Conservation (phyloP, 2,329 filamentous ascomycete genomes). For the Claviceps paspali region DNA sequence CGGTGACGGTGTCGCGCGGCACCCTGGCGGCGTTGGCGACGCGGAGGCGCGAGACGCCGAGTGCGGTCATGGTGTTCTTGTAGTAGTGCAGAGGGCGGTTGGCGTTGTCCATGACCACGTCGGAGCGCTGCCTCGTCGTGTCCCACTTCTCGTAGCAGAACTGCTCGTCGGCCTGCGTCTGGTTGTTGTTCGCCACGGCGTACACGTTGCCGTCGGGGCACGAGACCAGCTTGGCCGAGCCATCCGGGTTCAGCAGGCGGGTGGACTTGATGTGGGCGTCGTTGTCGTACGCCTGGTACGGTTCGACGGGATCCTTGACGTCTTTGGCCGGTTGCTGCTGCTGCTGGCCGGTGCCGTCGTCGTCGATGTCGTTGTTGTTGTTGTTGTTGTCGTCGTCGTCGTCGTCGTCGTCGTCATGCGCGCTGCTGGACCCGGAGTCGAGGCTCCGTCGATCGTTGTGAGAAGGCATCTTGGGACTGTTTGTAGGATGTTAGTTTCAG, state of each 20-base stretch:
- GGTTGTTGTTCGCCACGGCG: conserved; percentile 10
- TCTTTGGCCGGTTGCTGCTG: too few relatives aligned
- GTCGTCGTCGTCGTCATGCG: too few relatives aligned
- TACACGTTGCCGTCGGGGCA: conserved; percentile 22
- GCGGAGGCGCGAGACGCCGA: conserved; percentile 18
- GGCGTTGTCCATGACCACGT: conserved; percentile 11
- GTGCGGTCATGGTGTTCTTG: conserved; percentile 15
- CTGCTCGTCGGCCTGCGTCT: too few relatives aligned
- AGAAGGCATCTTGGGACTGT: too few relatives aligned
- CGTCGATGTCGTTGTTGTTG: too few relatives aligned
- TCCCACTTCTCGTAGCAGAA: conserved; percentile 13
- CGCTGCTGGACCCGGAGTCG: too few relatives aligned
- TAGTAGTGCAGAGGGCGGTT: conserved; percentile 19
- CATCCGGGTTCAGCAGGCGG: conserved; percentile 9
- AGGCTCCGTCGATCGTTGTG: too few relatives aligned
- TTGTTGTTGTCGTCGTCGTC: too few relatives aligned
- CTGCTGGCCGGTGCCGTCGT: too few relatives aligned
- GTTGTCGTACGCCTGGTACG: conserved; percentile 11
- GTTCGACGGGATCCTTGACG: too few relatives aligned
- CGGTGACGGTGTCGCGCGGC: conserved; percentile 8
- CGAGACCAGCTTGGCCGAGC: conserved; percentile 12
- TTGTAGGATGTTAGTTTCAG: too few relatives aligned
- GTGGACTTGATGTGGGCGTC: conserved; percentile 10
- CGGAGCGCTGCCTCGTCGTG: conserved; percentile 5
- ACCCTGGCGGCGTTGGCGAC: conserved; percentile 8